These are phyloP conservation scores for Myrica gale DNA, from an alignment of 306 rosid species.

Conservation along the genomic window DNA sequence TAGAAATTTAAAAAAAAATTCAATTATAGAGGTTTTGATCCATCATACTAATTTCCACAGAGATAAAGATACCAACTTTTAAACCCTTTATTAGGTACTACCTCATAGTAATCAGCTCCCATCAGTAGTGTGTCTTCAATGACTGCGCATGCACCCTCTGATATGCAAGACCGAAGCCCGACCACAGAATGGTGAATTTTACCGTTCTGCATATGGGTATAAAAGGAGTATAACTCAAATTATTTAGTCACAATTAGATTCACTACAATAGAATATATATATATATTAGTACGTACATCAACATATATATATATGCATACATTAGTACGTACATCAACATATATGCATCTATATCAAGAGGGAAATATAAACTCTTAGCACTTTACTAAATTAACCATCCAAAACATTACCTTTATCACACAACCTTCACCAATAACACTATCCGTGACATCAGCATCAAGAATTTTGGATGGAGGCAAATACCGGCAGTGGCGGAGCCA, in stretches of 20 bases:
- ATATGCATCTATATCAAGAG: background rate
- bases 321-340: too few relatives aligned
- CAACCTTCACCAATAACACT: constrained; percentile 99
- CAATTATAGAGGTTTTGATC: background rate
- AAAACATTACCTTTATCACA: constrained; percentile 74
- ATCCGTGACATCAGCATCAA: constrained; percentile 94
- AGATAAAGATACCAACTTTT: background rate
- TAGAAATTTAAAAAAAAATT: too few relatives aligned
- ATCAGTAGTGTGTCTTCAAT: constrained; percentile 89
- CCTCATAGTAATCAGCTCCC: constrained; percentile 99
- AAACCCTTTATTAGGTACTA: constrained; percentile 25
- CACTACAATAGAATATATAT: background rate
- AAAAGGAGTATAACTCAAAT: constrained; percentile 23
- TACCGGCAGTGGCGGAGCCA: too few relatives aligned
- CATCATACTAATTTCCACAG: constrained; percentile 7
- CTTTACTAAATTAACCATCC: constrained; percentile 8
- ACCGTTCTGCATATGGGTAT: constrained; percentile 62
- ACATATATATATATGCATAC: background rate
- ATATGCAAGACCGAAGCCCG: constrained; percentile 91
- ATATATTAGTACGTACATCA: background rate
- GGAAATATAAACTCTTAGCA: constrained; percentile 1
- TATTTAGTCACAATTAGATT: constrained; percentile 5
- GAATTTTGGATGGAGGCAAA: constrained; percentile 98
- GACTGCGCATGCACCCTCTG: constrained; percentile 96
- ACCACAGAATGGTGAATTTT: constrained; percentile 94